phyloP scores from a whole-genome alignment of 305 asterid genomes.

The Fraxinus velutina region DNA sequence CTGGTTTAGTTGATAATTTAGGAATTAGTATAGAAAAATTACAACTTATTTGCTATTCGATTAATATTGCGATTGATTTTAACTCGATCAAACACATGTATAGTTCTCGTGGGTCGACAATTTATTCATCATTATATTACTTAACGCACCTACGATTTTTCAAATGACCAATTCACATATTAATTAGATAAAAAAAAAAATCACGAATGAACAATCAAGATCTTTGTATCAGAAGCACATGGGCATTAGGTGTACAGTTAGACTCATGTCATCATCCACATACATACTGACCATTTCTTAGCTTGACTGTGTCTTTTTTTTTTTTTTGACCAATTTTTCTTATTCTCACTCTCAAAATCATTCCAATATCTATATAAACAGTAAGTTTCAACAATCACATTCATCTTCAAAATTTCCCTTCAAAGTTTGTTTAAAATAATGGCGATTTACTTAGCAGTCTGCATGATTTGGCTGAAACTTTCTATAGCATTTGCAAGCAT shows the following conservation, averaged over 20 bases:
- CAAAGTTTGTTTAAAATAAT: constrained; percentile 15
- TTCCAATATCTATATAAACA: constrained; percentile 27
- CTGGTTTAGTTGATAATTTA: too few relatives aligned
- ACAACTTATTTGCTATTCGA: too few relatives aligned
- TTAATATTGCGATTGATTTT: too few relatives aligned
- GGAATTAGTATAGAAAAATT: too few relatives aligned
- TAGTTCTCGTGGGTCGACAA: too few relatives aligned
- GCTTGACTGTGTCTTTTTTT: constrained; percentile 34
- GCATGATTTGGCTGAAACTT: constrained; percentile 29
- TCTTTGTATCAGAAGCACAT: constrained; percentile 23
- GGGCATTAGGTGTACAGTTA: constrained; percentile 46
- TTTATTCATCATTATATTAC: too few relatives aligned
- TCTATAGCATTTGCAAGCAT: constrained; percentile 24
- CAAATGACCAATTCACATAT: too few relatives aligned
- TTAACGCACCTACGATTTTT: too few relatives aligned
- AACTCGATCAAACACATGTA: too few relatives aligned
- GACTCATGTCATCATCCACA: constrained; percentile 14
- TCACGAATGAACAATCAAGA: not conserved
- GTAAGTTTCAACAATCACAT: not conserved
- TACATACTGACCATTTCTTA: constrained; percentile 39
- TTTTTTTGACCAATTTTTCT: not conserved
- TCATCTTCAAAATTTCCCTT: not conserved
- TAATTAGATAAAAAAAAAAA: too few relatives aligned
- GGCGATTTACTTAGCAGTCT: constrained; percentile 33
- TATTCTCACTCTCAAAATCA: not conserved